A percentile compares a stretch with the other conserved stretches of the same genome.
Conservation (phyloP, 2,329 filamentous ascomycete genomes). For the Ceratocystis eucalypticola region DNA sequence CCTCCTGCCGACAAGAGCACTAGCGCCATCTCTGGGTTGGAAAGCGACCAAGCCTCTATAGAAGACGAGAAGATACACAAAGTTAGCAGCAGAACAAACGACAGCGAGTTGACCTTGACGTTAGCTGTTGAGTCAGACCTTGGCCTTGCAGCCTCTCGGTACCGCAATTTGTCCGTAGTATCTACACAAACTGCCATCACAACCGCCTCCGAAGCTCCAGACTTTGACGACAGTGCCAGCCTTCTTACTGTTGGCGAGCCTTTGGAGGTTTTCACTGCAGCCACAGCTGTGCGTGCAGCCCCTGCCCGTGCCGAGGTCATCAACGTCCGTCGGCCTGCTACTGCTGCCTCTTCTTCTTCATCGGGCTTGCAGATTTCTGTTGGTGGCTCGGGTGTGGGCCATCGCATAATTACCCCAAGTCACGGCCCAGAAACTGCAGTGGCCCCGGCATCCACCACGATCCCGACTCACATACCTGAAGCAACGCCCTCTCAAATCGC, state of each 20-base stretch:
- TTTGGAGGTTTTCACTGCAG: conserved; percentile 11
- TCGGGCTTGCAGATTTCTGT: not conserved
- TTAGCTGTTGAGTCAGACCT: not conserved
- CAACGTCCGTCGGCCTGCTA: conserved; percentile 12
- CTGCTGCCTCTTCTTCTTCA: not conserved
- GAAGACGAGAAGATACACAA: not conserved
- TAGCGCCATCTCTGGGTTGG: not conserved
- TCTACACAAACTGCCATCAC: not conserved
- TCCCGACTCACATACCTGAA: not conserved
- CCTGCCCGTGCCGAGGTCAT: conserved; percentile 17
- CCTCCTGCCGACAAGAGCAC: not conserved
- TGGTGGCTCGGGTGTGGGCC: not conserved
- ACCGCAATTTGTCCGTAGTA: not conserved
- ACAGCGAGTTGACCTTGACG: not conserved
- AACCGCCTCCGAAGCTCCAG: not conserved
- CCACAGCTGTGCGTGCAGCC: conserved; percentile 14
- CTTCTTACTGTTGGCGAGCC: conserved; percentile 12
- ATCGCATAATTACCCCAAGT: not conserved
- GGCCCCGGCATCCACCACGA: not conserved
- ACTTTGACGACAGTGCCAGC: conserved; percentile 11
- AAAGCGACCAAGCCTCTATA: not conserved
- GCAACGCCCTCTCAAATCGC: not conserved
- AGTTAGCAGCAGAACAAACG: not conserved
- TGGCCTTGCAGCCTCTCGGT: not conserved
- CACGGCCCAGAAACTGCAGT: not conserved